Conservation (phyloP, 768 basidiomycete genomes). For the Termitomyces sp. region DNA sequence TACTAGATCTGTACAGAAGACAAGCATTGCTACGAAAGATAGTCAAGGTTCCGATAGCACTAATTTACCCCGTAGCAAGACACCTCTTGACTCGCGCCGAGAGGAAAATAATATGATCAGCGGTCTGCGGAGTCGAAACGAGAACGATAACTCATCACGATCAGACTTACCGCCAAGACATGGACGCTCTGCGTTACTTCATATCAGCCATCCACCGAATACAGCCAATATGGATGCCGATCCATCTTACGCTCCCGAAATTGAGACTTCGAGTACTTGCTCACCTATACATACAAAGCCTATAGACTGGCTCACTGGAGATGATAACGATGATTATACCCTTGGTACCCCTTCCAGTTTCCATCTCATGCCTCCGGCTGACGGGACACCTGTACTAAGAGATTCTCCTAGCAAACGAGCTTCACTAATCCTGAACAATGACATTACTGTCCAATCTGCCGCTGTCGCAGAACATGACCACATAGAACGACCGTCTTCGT, state of each 20-base stretch:
- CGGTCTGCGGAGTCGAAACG: neutral
- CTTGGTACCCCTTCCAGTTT: constrained; percentile 9
- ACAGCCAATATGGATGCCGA: neutral
- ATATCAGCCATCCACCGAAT: constrained; percentile 13
- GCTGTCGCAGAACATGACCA: constrained; percentile 30
- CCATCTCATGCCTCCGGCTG: constrained; percentile 9
- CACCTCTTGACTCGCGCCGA: neutral
- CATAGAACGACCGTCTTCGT: constrained; percentile 10
- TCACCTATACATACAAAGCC: constrained; percentile 1
- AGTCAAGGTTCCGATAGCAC: constrained; percentile 7
- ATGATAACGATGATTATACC: constrained; percentile 33
- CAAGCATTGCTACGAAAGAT: constrained; percentile 47
- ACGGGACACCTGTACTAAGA: constrained; percentile 47
- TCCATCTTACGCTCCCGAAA: neutral
- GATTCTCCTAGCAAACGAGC: constrained; percentile 71
- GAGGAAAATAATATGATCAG: constrained; percentile 1
- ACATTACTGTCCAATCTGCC: constrained; percentile 33
- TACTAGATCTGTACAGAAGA: constrained; percentile 51
- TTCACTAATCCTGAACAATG: constrained; percentile 51
- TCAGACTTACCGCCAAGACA: constrained; percentile 47
- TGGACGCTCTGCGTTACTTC: constrained; percentile 40
- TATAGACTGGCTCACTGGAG: constrained; percentile 75
- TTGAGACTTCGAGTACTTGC: neutral
- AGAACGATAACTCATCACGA: constrained; percentile 16
- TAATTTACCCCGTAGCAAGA: neutral